Evolutionary conservation across 2,329 filamentous ascomycete genomes (phyloP), one percentile per base, ranked within the genome.

Genomic region (Stemphylium lycopersici): DNA sequence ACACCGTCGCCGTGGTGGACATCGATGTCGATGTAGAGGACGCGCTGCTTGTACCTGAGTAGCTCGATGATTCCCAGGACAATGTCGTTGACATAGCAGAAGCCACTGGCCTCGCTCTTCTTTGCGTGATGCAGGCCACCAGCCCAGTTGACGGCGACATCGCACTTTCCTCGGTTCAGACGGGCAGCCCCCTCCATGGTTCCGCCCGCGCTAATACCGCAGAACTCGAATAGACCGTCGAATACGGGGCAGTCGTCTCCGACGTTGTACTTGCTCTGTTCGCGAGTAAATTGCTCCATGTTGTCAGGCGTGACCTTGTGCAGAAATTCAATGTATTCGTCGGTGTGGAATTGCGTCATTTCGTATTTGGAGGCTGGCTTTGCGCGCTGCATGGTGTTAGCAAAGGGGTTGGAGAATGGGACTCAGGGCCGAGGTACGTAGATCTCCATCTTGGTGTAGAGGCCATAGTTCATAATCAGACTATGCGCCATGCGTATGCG

Each of bases 41-140:
- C 93, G 48, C 93, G 89, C 16, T 91, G 87, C 70, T 93, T 87
- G 70, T 88, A 85, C 34, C 90, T 87, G 7, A 98, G 82, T 13
- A 99, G 85, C 75, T 98, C 90, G 38, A 98, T 83, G 67, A 97
- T 95, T 37, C 90, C 91, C 41, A 99, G 84, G 56, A 98, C 95
- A 69, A 98, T 98, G 77, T 99, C 79, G 76, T 99, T 99, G 79
- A 98, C 92, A 78, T 99, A 99, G 80, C 95, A 99, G 78, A 99
- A 99, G 2, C 95, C 95, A 20, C 90, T 93, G 1, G 95, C 93
- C 77, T 96, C 93, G 55, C 89, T 86, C 73, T 93, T 95, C 77
- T 98, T 97, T 42, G 95, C 95, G 72, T 99, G 95, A 76, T 99
- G 95, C 39, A 99, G 84, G 10, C 95, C 95, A 32, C 95, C 95